A percentile compares a stretch with the other conserved stretches of the same genome.
These are phyloP conservation scores for Lachancea thermotolerans DNA, from an alignment of 805 yeast genomes.

Conservation along the genomic window DNA sequence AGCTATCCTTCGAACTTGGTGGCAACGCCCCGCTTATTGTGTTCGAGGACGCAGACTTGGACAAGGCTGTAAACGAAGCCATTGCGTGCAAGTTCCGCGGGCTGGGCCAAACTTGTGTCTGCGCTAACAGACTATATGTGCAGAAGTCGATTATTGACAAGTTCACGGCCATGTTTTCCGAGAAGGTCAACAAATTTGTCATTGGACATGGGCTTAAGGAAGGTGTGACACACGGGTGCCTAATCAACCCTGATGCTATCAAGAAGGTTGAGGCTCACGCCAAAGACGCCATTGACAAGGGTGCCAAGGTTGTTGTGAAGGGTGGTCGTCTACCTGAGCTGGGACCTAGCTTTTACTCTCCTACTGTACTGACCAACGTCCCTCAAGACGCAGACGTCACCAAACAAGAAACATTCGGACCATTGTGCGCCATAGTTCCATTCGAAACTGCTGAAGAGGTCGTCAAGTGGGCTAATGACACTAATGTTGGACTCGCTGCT, in stretches of 20 bases:
- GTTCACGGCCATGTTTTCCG: conserved; percentile 40
- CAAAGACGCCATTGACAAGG: conserved; percentile 46
- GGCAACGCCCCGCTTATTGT: conserved; percentile 63
- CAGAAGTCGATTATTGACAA: conserved; percentile 45
- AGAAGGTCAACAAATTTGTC: conserved; percentile 40
- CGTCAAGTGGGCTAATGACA: conserved; percentile 46
- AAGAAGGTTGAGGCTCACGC: conserved; percentile 49
- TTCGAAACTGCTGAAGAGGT: conserved; percentile 51
- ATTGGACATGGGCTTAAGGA: conserved; percentile 52
- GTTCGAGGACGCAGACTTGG: conserved; percentile 54
- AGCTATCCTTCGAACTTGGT: conserved; percentile 57
- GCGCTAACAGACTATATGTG: conserved; percentile 54
- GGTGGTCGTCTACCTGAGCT: conserved; percentile 48
- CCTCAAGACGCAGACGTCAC: conserved; percentile 44
- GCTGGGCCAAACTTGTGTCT: conserved; percentile 61
- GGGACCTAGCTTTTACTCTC: conserved; percentile 48
- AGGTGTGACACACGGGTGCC: conserved; percentile 49
- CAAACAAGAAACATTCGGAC: conserved; percentile 60
- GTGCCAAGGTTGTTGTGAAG: conserved; percentile 43
- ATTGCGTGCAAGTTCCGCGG: conserved; percentile 53
- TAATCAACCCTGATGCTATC: conserved; percentile 46
- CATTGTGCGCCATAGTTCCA: conserved; percentile 50
- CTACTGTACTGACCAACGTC: conserved; percentile 47
- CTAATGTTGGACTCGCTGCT: conserved; percentile 52
- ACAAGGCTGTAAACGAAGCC: conserved; percentile 46